Evolutionary conservation across 495 filamentous ascomycete species (phyloP).

Genomic region (Podospora sp.): DNA sequence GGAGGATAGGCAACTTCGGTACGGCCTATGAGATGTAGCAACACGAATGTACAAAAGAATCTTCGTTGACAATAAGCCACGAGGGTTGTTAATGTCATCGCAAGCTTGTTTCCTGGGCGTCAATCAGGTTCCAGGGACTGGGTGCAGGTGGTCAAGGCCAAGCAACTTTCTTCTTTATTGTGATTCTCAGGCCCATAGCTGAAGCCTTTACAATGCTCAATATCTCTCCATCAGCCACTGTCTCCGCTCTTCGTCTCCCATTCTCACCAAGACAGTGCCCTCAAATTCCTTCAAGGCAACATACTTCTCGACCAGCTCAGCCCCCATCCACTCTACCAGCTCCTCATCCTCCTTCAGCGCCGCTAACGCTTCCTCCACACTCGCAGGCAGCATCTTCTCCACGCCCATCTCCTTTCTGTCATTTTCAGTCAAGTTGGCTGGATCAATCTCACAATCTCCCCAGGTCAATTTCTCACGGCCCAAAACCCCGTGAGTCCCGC

Average conservation of each 20-base stretch:
- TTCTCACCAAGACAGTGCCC: slow-evolving; percentile 46
- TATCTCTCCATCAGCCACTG: slow-evolving; percentile 66
- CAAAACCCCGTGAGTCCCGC: slow-evolving; percentile 64
- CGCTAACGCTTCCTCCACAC: slow-evolving; percentile 55
- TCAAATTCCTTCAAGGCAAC: slow-evolving; percentile 62
- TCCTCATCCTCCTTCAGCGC: slow-evolving; percentile 50
- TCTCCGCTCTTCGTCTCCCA: slow-evolving; percentile 48
- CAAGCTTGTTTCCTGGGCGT: no score
- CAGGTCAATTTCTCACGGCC: slow-evolving; percentile 47
- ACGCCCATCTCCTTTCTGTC: slow-evolving; percentile 59
- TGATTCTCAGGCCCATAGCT: no score
- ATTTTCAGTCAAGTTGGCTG: slow-evolving; percentile 50
- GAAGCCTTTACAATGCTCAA: slow-evolving; percentile 28
- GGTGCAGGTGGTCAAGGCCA: no score
- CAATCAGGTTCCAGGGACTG: no score
- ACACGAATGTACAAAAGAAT: no score
- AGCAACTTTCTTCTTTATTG: no score
- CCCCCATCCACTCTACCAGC: slow-evolving; percentile 52
- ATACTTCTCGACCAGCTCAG: slow-evolving; percentile 60
- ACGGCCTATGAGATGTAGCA: no score
- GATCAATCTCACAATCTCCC: slow-evolving; percentile 62
- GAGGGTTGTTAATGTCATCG: no score
- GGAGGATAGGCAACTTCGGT: no score
- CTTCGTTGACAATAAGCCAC: no score
- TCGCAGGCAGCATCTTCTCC: slow-evolving; percentile 51